Evolutionary conservation across 148 eudicot genomes (phyloP), one percentile per base, ranked within the genome.

Genomic region (Dianthus caryophyllus): DNA sequence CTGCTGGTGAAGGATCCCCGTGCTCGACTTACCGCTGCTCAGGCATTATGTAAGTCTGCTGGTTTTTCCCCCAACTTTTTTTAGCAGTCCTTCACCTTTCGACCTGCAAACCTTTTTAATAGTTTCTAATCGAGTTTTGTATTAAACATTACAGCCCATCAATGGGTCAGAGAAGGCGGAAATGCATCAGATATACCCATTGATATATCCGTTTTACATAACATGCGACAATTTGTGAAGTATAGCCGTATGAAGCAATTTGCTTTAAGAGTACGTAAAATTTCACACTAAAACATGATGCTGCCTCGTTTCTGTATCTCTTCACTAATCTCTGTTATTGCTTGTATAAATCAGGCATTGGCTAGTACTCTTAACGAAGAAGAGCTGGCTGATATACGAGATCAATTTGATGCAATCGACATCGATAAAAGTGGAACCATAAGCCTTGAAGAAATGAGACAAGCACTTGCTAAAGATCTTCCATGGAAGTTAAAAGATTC

Each of bases 111-210:
- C 0, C 13, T 5, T 53, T 44, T 15, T 11, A 9, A 14, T n/a
- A n/a, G n/a, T 6, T 67, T 58, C 43, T 53, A 52, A 52, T 41
- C 53, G 50, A 62, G 50, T n/a, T 36, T 22, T 65, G 41, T 59
- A n/a, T 54, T 49, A 26, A 59, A 29, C 66, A n/a, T 74, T 75
- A 20, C 90, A 93, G 98, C 98, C 75, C 96, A 93, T 68, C 90
- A 89, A 66, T 93, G 98, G 98, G 98, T 93, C 65, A 79, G 98
- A 80, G 98, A 93, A 84, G 98, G 95, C 47, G 98, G 98, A 72
- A 75, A 80, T 77, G 98, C 98, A 53, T 86, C 80, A 9, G 98
- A 89, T 70, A 93, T 93, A 68, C 98, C 98, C 60, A 64, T 93
- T 15, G 98, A 93, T 75, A 93, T 93, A 61, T 93, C 95, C 56